Base-by-base conservation (phyloP, 2,329 filamentous ascomycete genomes). In the Aspergillus fumigatus region DNA sequence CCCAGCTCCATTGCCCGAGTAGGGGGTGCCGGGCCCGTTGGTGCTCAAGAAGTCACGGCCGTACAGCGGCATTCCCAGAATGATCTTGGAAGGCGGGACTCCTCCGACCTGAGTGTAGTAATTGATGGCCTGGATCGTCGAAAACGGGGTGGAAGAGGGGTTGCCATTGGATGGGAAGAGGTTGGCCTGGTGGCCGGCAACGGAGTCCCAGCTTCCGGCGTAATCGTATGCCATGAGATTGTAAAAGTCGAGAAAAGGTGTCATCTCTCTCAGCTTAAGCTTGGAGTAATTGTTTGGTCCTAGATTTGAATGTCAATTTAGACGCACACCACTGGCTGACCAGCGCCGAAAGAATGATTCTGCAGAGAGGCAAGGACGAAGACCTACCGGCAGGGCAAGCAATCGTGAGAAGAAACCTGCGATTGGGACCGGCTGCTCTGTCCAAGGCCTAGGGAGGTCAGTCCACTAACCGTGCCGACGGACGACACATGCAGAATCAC, bases 61-160 rank as follows among this genome's bases (percentile, higher is more conserved):
- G 71, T 97, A 97, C n/a, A 97, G 78, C 6, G 93, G 92, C 90
- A 96, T 94, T 3, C 93, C 92, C n/a, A 97, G 72, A 4, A 96
- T 88, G 48, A 97, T 84, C 76, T 96, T 96, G 56, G 79, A 70
- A 0, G 84, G 70, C 0, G 82, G 73, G 0, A 97, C 86, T 3
- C 68, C 66, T 14, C 86, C 85, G 1, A 79, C 79, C 2, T 78
- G 72, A 41, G 83, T 78, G 75, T 97, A 97, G 67, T 87, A 79
- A 9, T 86, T 77, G 1, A 97, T 75, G 0, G 92, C 92, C 0
- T 80, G 78, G 4, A 82, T 77, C 8, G 88, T 90, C 67, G 84
- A 90, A 76, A 94, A 96, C 0, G 92, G 91, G 0, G 93, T 97
- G 50, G 81, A 80, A 1, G 73, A 61, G 0, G 89, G 84, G 67